phyloP scores from a whole-genome alignment of 768 basidiomycete genomes.

The Mrakia hoshinonis region DNA sequence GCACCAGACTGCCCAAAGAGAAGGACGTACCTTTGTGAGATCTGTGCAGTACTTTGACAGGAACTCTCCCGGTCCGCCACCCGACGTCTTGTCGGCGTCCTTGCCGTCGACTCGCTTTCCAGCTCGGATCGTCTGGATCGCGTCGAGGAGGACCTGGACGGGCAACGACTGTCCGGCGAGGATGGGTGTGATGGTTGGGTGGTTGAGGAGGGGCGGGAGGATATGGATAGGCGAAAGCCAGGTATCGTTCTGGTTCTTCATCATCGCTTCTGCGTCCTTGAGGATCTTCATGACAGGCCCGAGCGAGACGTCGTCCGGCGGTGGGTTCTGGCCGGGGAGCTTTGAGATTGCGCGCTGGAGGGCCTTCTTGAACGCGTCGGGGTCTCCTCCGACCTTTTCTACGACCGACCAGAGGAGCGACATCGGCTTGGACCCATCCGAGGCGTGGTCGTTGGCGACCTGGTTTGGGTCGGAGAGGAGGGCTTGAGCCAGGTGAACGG shows the following conservation, averaged over 20 bases:
- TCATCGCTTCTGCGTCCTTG: conserved; percentile 63
- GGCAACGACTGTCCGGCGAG: conserved; percentile 41
- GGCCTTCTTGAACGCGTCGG: conserved; percentile 47
- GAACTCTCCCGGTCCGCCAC: conserved; percentile 18
- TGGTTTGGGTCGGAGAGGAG: conserved; percentile 11
- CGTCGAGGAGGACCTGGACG: conserved; percentile 62
- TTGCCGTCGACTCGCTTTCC: conserved; percentile 76
- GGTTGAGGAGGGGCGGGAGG: conserved; percentile 72
- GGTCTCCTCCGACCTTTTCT: conserved; percentile 74
- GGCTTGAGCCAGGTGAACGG: conserved; percentile 2
- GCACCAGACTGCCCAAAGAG: no score
- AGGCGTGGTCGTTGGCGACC: conserved; percentile 14
- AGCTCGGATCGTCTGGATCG: conserved; percentile 69
- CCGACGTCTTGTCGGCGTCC: conserved; percentile 62
- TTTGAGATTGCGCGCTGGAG: conserved; percentile 71
- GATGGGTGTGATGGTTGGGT: conserved; percentile 55
- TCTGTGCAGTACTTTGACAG: conserved; percentile 48
- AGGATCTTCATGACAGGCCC: conserved; percentile 54
- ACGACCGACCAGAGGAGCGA: conserved; percentile 71
- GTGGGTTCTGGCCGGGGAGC: conserved; percentile 70
- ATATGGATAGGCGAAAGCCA: conserved; percentile 92
- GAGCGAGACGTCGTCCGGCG: conserved; percentile 69
- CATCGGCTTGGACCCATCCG: conserved; percentile 11
- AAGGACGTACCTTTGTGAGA: conserved; percentile 55
- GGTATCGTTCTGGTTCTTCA: conserved; percentile 69